Evolutionary conservation across 2,329 filamentous ascomycete genomes (phyloP).

Genomic region (Hirsutella thompsonii): DNA sequence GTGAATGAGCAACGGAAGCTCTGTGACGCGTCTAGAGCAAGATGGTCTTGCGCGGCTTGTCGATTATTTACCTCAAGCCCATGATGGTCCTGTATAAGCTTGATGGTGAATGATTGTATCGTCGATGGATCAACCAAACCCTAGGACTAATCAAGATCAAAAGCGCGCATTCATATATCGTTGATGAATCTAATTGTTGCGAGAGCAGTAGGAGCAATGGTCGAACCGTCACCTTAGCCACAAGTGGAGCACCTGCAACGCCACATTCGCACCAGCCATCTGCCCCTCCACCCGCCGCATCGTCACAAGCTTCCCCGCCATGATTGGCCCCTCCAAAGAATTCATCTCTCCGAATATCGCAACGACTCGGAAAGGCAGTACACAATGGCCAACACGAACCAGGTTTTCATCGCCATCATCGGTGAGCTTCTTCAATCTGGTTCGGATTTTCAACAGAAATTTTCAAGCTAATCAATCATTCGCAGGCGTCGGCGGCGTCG

Average conservation of each 20-base stretch:
- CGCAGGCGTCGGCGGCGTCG: conserved; percentile 90
- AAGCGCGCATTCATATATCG: no score
- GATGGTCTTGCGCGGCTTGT: no score
- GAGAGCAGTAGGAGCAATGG: no score
- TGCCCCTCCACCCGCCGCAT: not conserved
- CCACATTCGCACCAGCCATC: not conserved
- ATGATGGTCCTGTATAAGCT: no score
- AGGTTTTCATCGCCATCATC: conserved; percentile 40
- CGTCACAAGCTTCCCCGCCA: not conserved
- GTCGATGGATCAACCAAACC: no score
- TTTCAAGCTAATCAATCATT: conserved; percentile 22
- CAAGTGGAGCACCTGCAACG: not conserved
- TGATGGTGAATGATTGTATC: no score
- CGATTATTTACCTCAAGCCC: no score
- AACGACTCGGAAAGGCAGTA: not conserved
- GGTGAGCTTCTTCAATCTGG: conserved; percentile 17
- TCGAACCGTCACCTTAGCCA: not conserved
- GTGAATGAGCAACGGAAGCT: not conserved
- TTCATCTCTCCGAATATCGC: not conserved
- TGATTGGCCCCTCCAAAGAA: not conserved
- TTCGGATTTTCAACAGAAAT: not conserved
- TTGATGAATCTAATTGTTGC: no score
- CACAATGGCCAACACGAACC: conserved; percentile 30
- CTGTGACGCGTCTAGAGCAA: no score
- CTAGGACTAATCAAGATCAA: no score